phyloP scores from a whole-genome alignment of 371 early-diverging fungal species.

The Globomyces sp. region DNA sequence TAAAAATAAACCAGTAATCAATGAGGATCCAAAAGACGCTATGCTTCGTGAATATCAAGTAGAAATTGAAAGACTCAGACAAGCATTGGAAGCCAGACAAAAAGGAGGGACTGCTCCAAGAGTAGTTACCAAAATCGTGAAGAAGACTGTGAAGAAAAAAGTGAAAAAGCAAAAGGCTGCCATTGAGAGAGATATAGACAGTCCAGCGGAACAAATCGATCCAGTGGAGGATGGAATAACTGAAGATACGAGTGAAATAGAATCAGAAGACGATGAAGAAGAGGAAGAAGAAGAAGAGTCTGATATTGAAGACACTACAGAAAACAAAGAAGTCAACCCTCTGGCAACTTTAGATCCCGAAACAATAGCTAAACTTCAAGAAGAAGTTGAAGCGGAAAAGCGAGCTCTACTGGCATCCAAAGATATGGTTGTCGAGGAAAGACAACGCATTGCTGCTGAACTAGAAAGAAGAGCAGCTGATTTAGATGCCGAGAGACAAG shows the following conservation, averaged over 20 bases:
- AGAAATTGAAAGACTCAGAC: constrained; percentile 50
- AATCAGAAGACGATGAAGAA: constrained; percentile 20
- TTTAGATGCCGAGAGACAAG: constrained; percentile 47
- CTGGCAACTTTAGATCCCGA: constrained; percentile 40
- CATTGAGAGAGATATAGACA: not conserved
- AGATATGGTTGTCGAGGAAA: constrained; percentile 50
- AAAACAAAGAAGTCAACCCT: constrained; percentile 19
- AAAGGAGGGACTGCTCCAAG: constrained; percentile 25
- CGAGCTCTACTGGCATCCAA: constrained; percentile 46
- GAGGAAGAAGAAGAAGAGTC: constrained; percentile 11
- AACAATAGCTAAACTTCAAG: constrained; percentile 43
- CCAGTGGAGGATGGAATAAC: constrained; percentile 13
- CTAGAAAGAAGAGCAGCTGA: constrained; percentile 48
- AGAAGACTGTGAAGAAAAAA: constrained; percentile 46
- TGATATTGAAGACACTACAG: constrained; percentile 19
- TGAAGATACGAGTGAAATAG: constrained; percentile 15
- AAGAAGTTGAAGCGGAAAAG: constrained; percentile 49
- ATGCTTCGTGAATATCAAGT: constrained; percentile 54
- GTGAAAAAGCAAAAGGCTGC: constrained; percentile 27
- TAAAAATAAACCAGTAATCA: constrained; percentile 69
- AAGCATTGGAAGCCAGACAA: constrained; percentile 42
- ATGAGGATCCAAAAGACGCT: constrained; percentile 53
- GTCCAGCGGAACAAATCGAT: not conserved
- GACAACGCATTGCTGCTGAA: constrained; percentile 45
- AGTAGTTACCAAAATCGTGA: constrained; percentile 42